Evolutionary conservation across 1,139 yeast species (phyloP), one percentile per base, ranked within the genome.

Genomic region (Candida labiduridarum): DNA sequence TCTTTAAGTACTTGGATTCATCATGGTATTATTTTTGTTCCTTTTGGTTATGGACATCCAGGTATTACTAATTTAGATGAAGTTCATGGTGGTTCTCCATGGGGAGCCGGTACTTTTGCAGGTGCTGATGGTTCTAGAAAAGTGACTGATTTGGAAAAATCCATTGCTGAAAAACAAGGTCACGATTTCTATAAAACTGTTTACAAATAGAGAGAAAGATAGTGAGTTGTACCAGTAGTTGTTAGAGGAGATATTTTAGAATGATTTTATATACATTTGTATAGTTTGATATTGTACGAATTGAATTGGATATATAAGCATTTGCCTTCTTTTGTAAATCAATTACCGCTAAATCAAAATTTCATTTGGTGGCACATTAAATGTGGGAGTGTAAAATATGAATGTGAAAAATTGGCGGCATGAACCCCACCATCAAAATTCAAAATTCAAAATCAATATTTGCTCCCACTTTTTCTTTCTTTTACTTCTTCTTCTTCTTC

Each of bases 91-190:
- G 68, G 72, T 31, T 69, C 75, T 46, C 73, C 77, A 44, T 72
- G 74, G 71, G 78, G 77, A 55, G 74, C 77, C 38, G 78, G 78
- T 50, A 59, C 73, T 46, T 67, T 63, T 53, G 76, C 78, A 35
- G 72, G 69, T 43, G 58, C 62, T 15, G 74, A 68, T 52, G 77
- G 78, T 40, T 64, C 72, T 40, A 69, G 77, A 66, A 55, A 60
- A 49, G 73, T 73, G 27, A 55, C 66, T 51, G 60, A 62, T 33
- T 60, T 68, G 54, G 78, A 73, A 58, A 63, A 67, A 60, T 66
- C 65, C 48, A 58, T 73, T 47, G 72, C 72, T 31, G 55, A 56
- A 45, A 57, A 60, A 53, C 78, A 73, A 60, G 78, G 76, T 55
- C 59, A 62, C 48, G 61, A 63, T 39, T 59, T 64, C 52, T 55